Base-by-base conservation (phyloP, 2,329 filamentous ascomycete genomes). In the Biscogniauxia sp. region DNA sequence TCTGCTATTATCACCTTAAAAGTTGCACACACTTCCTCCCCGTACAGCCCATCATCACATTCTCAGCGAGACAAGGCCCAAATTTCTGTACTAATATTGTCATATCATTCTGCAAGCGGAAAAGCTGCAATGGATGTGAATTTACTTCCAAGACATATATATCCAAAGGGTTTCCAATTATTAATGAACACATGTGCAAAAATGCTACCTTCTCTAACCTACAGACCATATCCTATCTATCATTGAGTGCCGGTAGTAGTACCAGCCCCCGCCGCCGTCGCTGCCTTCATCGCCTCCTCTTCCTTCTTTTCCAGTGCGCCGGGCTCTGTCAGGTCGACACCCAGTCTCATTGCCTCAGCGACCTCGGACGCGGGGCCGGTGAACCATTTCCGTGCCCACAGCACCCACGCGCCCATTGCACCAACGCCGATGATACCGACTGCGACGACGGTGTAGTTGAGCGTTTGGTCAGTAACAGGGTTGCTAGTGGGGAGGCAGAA, bases 361-460 rank as follows among this genome's bases (percentile, higher is more conserved):
- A 84, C 78, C 71, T 85, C 82, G 28, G 76, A 74, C n/a, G 80
- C 77, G 1, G 84, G 84, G 0, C 84, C 84, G 0, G 78, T 81
- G 61, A 86, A 86, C 83, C 83, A 86, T 51, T 73, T 77, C 37
- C 74, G 73, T 1, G 84, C 84, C 77, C 79, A 83, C 1, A 84
- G 1, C 1, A 83, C 51, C 84, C 84, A 87, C 15, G 74, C 77
- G 0, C 71, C 74, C 20, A 82, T 72, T 1, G 79, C 74, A 41
- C 79, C 80, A 1, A 84, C 65, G 0, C 75, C 76, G 53, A 86
- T 81, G 58, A 86, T 85, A 0, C 83, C 84, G 3, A 87, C 84
- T 0, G 84, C 84, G 0, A 86, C 84, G 0, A 82, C 80, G 0
- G 84, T 85, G 66, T 87, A 87, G 64, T 87, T 87, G 20, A 87